These are phyloP conservation scores for Harringtonia lauricola DNA, from an alignment of 2,329 filamentous ascomycete species.

Conservation along the genomic window DNA sequence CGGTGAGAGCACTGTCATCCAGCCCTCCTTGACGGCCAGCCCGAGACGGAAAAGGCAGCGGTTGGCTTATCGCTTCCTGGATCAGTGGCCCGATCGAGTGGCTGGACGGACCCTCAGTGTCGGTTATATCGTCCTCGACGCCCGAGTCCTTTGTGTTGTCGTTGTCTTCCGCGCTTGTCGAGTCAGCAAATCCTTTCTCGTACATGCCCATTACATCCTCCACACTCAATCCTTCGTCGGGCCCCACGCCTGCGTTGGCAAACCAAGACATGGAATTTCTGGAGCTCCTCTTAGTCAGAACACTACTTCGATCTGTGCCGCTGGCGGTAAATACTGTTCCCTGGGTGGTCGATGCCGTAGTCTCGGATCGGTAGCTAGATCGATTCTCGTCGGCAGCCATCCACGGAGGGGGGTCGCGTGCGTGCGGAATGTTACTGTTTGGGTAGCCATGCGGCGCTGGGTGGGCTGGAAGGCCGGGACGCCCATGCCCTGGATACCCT, in stretches of 20 bases:
- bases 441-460: neutral
- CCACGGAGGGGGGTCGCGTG: conserved; percentile 28
- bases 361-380: conserved; percentile 45
- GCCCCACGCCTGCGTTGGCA: conserved; percentile 22
- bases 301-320: conserved; percentile 75
- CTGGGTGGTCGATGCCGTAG: conserved; percentile 40
- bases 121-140: conserved; percentile 18
- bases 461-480: neutral
- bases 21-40: too few species aligned
- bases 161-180: conserved; percentile 32
- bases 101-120: conserved; percentile 13
- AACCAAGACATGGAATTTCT: conserved; percentile 45
- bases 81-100: too few species aligned
- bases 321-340: conserved; percentile 35
- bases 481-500: neutral
- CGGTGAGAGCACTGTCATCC: too few species aligned
- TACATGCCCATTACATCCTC: conserved; percentile 64
- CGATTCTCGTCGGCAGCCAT: conserved; percentile 39
- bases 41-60: too few species aligned
- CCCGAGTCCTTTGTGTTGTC: conserved; percentile 21
- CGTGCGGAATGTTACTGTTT: neutral
- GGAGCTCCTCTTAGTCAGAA: conserved; percentile 70
- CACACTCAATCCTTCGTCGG: conserved; percentile 47
- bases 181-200: conserved; percentile 49
- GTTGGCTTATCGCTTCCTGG: too few species aligned